Evolutionary conservation across 2,329 filamentous ascomycete genomes (phyloP).

Genomic region (Xylaria sp.): DNA sequence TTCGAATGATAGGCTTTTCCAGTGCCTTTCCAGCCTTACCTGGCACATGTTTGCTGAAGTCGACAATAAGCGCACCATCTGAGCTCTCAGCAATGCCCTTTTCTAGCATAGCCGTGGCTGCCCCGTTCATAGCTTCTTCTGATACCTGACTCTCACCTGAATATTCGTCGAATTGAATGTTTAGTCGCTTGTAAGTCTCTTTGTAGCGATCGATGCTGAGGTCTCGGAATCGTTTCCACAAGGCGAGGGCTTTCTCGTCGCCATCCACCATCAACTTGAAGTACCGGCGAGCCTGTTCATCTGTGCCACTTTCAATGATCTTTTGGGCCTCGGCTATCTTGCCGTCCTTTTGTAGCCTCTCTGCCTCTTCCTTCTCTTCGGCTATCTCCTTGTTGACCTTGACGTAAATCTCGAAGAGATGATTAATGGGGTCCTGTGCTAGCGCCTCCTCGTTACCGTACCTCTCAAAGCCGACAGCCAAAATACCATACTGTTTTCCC

Average conservation of each 20-base stretch:
- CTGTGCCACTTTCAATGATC: conserved; percentile 53
- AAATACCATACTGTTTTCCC: conserved; percentile 76
- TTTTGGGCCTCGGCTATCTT: conserved; percentile 56
- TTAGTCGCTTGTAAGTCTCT: conserved; percentile 67
- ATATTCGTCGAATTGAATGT: conserved; percentile 71
- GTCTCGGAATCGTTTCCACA: conserved; percentile 69
- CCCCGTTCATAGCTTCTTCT: conserved; percentile 71
- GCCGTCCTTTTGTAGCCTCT: conserved; percentile 59
- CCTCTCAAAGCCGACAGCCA: conserved; percentile 70
- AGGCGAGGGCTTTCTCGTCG: conserved; percentile 63
- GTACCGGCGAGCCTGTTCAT: conserved; percentile 67
- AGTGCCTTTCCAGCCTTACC: conserved; percentile 75
- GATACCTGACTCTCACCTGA: conserved; percentile 79
- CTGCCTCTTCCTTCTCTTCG: conserved; percentile 69
- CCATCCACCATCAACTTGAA: conserved; percentile 71
- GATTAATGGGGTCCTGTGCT: conserved; percentile 72
- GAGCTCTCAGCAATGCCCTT: conserved; percentile 74
- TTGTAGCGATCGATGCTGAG: conserved; percentile 68
- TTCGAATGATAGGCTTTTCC: conserved; percentile 75
- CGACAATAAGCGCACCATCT: conserved; percentile 76
- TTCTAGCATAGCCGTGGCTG: conserved; percentile 70
- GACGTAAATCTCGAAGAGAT: conserved; percentile 78
- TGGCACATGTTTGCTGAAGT: conserved; percentile 74
- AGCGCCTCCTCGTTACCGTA: conserved; percentile 74
- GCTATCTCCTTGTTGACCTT: conserved; percentile 71